Conservation (phyloP, 176 grass and related monocot genomes). For the Miscanthus lutarioriparius region DNA sequence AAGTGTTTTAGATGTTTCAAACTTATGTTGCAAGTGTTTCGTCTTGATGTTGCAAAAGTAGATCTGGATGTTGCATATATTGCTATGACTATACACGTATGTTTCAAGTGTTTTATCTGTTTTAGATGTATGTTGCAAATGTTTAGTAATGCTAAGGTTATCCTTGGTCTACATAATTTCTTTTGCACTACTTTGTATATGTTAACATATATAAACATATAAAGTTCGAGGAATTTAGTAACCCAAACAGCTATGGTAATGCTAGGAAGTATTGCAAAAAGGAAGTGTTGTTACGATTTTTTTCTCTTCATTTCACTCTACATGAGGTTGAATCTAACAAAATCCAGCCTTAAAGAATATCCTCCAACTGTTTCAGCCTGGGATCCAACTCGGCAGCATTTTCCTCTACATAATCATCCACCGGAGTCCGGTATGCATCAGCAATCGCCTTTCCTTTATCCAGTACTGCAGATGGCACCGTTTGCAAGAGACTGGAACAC, state of each 20-base stretch:
- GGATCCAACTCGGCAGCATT: conserved; percentile 47
- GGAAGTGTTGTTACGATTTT: neutral
- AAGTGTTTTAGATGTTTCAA: too few relatives aligned
- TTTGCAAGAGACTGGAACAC: conserved; percentile 74
- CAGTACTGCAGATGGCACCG: conserved; percentile 64
- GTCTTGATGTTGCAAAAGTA: too few relatives aligned
- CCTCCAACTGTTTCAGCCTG: conserved; percentile 60
- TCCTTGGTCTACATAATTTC: too few relatives aligned
- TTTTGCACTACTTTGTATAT: too few relatives aligned
- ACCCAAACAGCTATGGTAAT: too few relatives aligned
- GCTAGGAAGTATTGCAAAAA: neutral
- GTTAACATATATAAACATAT: too few relatives aligned
- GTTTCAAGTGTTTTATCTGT: too few relatives aligned
- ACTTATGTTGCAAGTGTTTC: too few relatives aligned
- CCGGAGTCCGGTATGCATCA: conserved; percentile 73
- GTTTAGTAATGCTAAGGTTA: too few relatives aligned
- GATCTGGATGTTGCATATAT: too few relatives aligned
- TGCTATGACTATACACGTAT: too few relatives aligned
- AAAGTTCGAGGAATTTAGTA: neutral
- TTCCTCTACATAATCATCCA: conserved; percentile 37
- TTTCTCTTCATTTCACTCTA: neutral
- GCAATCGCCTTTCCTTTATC: conserved; percentile 97
- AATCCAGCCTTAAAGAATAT: conserved; percentile 57
- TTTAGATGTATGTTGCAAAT: too few relatives aligned
- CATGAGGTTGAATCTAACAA: neutral